Evolutionary conservation across 306 rosid species (phyloP).

Genomic region (Herpetospermum pedunculosum): DNA sequence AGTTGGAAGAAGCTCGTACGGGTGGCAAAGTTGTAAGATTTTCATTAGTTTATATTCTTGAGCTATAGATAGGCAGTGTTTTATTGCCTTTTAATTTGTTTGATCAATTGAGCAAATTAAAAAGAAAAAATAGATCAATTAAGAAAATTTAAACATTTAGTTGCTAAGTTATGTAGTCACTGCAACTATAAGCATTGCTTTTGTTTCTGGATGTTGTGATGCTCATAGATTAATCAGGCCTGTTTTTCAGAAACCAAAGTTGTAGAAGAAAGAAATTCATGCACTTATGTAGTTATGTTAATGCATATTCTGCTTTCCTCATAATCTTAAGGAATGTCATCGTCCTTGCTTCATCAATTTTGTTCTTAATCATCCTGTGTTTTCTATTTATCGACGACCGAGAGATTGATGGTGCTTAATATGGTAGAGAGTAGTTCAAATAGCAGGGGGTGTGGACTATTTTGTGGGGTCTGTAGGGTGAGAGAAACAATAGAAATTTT

Average conservation of each 20-base stretch:
- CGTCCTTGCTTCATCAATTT: neutral
- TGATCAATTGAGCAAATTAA: neutral
- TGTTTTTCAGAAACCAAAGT: neutral
- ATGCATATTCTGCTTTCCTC: neutral
- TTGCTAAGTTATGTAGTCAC: neutral
- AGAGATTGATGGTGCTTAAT: neutral
- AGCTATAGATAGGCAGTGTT: neutral
- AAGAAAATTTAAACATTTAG: neutral
- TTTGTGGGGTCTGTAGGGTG: too few relatives aligned
- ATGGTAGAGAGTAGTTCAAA: too few relatives aligned
- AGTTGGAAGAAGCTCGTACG: conserved; percentile 76
- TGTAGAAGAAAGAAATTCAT: neutral
- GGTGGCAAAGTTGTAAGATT: conserved; percentile 70
- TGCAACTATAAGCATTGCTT: neutral
- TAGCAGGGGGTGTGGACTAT: too few relatives aligned
- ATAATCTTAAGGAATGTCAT: neutral
- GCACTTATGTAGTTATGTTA: neutral
- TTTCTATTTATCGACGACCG: neutral
- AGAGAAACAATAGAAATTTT: too few relatives aligned
- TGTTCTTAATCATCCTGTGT: neutral
- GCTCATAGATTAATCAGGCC: neutral
- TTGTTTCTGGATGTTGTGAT: neutral
- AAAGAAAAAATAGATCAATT: neutral
- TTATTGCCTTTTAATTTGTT: neutral
- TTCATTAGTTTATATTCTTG: neutral